Percentiles rank a stretch among this genome's conserved stretches.
These are phyloP conservation scores for Plasmodium malariae DNA, from an alignment of 169 alveolate species.

Conservation along the genomic window DNA sequence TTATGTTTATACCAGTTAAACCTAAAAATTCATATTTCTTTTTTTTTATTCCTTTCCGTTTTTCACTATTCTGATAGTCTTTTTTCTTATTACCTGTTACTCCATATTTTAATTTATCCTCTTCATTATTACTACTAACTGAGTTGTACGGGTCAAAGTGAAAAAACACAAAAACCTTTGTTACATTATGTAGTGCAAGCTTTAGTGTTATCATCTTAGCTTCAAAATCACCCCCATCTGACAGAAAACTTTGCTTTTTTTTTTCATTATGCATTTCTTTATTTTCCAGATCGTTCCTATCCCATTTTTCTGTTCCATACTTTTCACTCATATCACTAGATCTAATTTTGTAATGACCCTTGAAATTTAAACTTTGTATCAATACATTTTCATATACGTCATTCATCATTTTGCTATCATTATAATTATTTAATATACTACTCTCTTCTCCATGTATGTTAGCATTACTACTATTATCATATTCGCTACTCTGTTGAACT, in stretches of 20 bases:
- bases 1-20: constrained; percentile 28
- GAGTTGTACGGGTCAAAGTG: constrained; percentile 38
- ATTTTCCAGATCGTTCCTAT: not conserved
- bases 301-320: not conserved
- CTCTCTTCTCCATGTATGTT: not conserved
- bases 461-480: not conserved
- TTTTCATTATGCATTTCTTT: not conserved
- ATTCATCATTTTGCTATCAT: not conserved
- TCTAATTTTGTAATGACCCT: constrained; percentile 26
- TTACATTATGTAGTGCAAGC: constrained; percentile 31
- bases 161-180: constrained; percentile 40
- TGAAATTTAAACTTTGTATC: constrained; percentile 49
- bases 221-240: constrained; percentile 36
- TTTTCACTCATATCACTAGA: not conserved
- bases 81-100: not conserved
- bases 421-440: not conserved
- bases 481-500: not conserved
- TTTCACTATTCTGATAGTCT: not conserved
- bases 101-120: not conserved
- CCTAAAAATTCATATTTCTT: constrained; percentile 42
- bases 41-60: not conserved
- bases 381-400: constrained; percentile 29
- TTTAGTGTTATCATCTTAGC: constrained; percentile 62
- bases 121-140: too few relatives aligned
- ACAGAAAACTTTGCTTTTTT: too few relatives aligned